Base-by-base conservation (phyloP, 805 yeast genomes). In the Candida quercuum region DNA sequence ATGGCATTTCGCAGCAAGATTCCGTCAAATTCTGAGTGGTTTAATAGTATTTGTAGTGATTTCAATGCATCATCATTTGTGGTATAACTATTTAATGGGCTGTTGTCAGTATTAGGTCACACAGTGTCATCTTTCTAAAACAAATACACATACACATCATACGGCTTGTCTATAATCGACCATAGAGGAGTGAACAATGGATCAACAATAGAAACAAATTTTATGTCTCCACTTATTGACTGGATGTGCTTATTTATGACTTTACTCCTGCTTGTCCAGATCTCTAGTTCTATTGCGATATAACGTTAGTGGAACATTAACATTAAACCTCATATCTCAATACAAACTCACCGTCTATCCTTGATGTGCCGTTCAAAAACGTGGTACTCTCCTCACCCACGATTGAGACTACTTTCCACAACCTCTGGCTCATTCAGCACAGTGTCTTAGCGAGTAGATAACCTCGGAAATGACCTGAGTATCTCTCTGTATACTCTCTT, bases 131-230 rank as follows among this genome's bases (percentile, higher is more conserved):
- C n/a, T n/a, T n/a, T n/a, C n/a, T n/a, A n/a, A 13, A 20, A 17
- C 25, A 6, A 30, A 8, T 3, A 22, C 17, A 50, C 54, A 43
- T 23, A 52, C 55, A 54, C 51, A 20, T 43, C 41, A 27, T 54
- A 52, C 7, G 57, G 54, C 32, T 52, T 51, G 22, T 52, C 57
- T 5, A 52, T 40, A 3, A 54, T 49, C 15, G 54, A 31, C 59
- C 59, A 54, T 0, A 52, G 19, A 1, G 59, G 59, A 5, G 55
- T 48, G 20, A 23, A 45, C 1, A 30, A 15, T 1, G 54, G 49
- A 25, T 52, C 37, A 21, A 54, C 52, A 11, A 54, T 20, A 0
- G 41, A 36, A 9, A 48, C 45, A 16, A 48, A 43, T 19, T 33
- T 29, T 6, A 47, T 21, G 3, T 39, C 36, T 1, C n/a, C 11